Percentiles rank a stretch among this genome's conserved stretches.
These are phyloP conservation scores for Hypocreales sp. DNA, from an alignment of 2,329 filamentous ascomycete species.

Conservation along the genomic window DNA sequence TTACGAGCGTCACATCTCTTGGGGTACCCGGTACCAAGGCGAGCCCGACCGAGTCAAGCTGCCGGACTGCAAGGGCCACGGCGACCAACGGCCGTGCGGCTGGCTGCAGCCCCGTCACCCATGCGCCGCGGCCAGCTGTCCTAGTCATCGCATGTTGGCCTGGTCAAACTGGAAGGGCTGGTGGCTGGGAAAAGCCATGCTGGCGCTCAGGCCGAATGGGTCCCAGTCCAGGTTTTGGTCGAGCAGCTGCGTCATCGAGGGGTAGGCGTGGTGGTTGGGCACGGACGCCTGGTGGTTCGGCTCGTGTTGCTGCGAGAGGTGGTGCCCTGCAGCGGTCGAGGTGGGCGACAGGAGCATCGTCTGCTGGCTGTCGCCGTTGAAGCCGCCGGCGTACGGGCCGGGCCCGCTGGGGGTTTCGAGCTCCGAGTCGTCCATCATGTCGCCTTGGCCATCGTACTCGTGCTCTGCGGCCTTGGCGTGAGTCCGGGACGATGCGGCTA, in stretches of 20 bases:
- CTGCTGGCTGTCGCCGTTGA: conserved; percentile 30
- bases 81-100: too few species aligned
- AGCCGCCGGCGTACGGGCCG: conserved; percentile 45
- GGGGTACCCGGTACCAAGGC: not conserved
- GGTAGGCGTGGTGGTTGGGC: conserved; percentile 32
- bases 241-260: conserved; percentile 44
- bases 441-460: conserved; percentile 85
- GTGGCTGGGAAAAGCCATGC: conserved; percentile 85
- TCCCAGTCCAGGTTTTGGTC: conserved; percentile 86
- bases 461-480: conserved; percentile 52
- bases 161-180: conserved; percentile 65
- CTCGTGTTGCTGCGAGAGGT: conserved; percentile 17
- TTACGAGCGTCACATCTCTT: not conserved
- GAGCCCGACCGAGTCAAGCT: too few species aligned
- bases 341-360: conserved; percentile 24
- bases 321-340: conserved; percentile 19
- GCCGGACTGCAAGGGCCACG: too few species aligned
- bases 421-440: conserved; percentile 74
- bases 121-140: too few species aligned
- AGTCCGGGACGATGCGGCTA: too few species aligned
- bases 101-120: too few species aligned
- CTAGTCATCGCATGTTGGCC: conserved; percentile 32
- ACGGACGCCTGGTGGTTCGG: conserved; percentile 15
- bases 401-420: conserved; percentile 51
- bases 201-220: conserved; percentile 82